A percentile compares a stretch with the other conserved stretches of the same genome.
phyloP scores from a whole-genome alignment of 805 yeast species.

The Ogataea parapolymorpha region DNA sequence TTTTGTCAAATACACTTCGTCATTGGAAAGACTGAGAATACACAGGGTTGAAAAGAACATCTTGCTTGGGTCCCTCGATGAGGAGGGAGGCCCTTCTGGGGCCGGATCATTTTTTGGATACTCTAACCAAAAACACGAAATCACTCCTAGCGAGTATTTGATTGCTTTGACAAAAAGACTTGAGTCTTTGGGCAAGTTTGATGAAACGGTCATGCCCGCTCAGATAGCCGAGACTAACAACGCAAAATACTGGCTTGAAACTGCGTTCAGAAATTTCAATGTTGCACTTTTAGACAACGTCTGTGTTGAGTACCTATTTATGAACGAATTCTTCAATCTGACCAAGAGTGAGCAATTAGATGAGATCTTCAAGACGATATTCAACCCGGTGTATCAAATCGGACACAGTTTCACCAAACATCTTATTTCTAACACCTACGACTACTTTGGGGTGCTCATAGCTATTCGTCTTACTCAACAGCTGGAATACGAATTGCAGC shows the following conservation, averaged over 20 bases:
- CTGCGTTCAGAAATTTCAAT: constrained; percentile 68
- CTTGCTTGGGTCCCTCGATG: constrained; percentile 23
- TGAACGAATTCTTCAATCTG: constrained; percentile 64
- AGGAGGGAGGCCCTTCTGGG: constrained; percentile 12
- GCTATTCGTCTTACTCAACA: constrained; percentile 69
- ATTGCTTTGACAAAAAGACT: constrained; percentile 55
- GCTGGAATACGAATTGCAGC: constrained; percentile 63
- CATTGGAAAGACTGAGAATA: constrained; percentile 62
- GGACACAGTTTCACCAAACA: constrained; percentile 47
- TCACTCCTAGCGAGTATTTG: constrained; percentile 50
- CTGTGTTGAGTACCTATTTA: constrained; percentile 70
- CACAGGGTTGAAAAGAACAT: constrained; percentile 49
- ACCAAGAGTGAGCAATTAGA: constrained; percentile 44
- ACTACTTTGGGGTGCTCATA: constrained; percentile 73
- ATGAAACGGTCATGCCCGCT: constrained; percentile 68
- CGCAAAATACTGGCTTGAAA: constrained; percentile 61
- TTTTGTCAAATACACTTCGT: constrained; percentile 71
- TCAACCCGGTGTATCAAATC: constrained; percentile 48
- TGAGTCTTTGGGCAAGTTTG: constrained; percentile 48
- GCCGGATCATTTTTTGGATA: constrained; percentile 16
- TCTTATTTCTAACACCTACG: constrained; percentile 46
- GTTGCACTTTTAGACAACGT: constrained; percentile 73
- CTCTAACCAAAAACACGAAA: constrained; percentile 7
- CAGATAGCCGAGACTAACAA: constrained; percentile 81
- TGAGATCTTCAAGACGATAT: constrained; percentile 45